These are phyloP conservation scores for Nemania serpens DNA, from an alignment of 2,329 filamentous ascomycete species.

Conservation along the genomic window DNA sequence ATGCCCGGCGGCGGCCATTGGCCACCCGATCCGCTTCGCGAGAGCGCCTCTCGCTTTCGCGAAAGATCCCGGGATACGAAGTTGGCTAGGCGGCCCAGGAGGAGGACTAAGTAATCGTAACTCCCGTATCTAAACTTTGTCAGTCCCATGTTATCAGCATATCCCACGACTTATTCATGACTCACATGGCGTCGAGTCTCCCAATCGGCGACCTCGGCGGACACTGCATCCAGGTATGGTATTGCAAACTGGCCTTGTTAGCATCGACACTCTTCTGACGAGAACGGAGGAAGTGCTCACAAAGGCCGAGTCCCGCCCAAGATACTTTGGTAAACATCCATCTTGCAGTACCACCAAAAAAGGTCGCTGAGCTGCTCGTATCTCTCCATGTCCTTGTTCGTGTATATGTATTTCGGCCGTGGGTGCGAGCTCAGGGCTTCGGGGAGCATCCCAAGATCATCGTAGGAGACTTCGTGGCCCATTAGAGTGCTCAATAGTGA, in stretches of 20 bases:
- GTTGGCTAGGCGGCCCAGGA: conserved; percentile 78
- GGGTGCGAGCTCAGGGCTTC: conserved; percentile 37
- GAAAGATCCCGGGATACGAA: conserved; percentile 78
- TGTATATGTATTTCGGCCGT: conserved; percentile 43
- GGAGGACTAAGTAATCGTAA: conserved; percentile 82
- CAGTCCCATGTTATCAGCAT: conserved; percentile 25
- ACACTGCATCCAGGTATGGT: conserved; percentile 81
- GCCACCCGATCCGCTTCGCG: conserved; percentile 61
- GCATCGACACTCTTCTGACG: conserved; percentile 13
- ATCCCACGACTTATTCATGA: conserved; percentile 11
- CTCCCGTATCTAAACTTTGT: conserved; percentile 72
- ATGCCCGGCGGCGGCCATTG: conserved; percentile 49
- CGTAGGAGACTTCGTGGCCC: conserved; percentile 58
- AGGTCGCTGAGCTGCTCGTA: conserved; percentile 84
- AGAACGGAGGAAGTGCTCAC: conserved; percentile 59
- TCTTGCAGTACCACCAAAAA: conserved; percentile 95
- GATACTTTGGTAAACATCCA: conserved; percentile 90
- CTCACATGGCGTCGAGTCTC: conserved; percentile 72
- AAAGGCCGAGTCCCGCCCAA: conserved; percentile 83
- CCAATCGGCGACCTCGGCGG: conserved; percentile 83
- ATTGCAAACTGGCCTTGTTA: conserved; percentile 67
- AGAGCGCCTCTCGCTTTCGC: conserved; percentile 74
- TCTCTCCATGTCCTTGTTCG: conserved; percentile 71
- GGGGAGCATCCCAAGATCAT: conserved; percentile 53
- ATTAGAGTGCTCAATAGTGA: conserved; percentile 50